These are phyloP conservation scores for Debaryomycetaceae sp. DNA, from an alignment of 1,139 yeast genomes.

Conservation along the genomic window DNA sequence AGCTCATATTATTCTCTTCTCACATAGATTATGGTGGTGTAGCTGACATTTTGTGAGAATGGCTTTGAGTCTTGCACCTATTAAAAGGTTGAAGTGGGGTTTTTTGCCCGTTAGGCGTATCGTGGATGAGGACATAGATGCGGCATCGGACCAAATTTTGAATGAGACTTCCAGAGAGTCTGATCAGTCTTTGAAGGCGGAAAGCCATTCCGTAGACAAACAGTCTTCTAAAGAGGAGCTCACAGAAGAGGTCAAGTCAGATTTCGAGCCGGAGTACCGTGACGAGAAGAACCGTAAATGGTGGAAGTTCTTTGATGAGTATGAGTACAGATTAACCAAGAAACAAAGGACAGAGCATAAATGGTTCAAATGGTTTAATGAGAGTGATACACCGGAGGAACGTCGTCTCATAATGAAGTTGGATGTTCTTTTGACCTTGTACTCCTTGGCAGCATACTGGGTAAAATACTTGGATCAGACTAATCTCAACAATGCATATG, in stretches of 20 bases:
- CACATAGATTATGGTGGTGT: too few relatives aligned
- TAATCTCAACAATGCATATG: constrained; percentile 64
- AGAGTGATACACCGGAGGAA: constrained; percentile 52
- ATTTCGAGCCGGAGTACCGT: constrained; percentile 40
- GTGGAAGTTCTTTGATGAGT: constrained; percentile 44
- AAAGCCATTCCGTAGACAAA: constrained; percentile 8
- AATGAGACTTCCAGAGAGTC: neutral
- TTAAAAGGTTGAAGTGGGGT: constrained; percentile 44
- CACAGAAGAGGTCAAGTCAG: neutral
- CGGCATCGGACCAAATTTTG: neutral
- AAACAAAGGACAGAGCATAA: constrained; percentile 35
- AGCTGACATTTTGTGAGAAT: neutral
- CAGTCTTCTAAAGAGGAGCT: constrained; percentile 3
- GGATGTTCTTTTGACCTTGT: constrained; percentile 57
- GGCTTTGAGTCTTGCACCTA: neutral
- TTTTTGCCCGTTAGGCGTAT: constrained; percentile 44
- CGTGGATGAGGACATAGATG: constrained; percentile 31
- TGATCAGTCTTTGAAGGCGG: neutral
- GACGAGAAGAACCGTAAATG: constrained; percentile 62
- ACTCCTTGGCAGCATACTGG: constrained; percentile 65
- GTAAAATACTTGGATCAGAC: constrained; percentile 65
- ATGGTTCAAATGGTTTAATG: constrained; percentile 67
- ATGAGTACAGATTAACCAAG: constrained; percentile 48
- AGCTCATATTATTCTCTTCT: too few relatives aligned
- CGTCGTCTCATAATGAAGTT: constrained; percentile 55